Conservation (phyloP, 2,329 filamentous ascomycete species). For the Drechslerella coelobrocha region DNA sequence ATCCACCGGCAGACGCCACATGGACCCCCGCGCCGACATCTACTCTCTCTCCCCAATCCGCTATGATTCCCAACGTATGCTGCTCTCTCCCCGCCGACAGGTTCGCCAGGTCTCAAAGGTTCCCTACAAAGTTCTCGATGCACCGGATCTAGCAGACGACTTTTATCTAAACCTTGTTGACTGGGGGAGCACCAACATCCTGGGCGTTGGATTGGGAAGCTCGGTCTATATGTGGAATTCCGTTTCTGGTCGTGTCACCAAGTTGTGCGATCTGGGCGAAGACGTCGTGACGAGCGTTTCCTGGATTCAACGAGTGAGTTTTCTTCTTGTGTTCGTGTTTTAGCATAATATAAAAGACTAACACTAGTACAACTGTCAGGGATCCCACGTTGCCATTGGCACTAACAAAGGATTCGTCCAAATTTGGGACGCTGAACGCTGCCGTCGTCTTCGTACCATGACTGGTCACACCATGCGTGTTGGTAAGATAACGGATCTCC, state of each 20-base stretch:
- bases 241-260: slow-evolving; percentile 85
- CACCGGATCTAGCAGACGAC: slow-evolving; percentile 92
- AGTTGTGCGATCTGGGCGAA: slow-evolving; percentile 88
- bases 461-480: slow-evolving; percentile 93
- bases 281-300: slow-evolving; percentile 96
- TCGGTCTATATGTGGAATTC: slow-evolving; percentile 99
- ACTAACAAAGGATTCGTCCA: slow-evolving; percentile 94
- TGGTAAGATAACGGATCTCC: slow-evolving; percentile 61
- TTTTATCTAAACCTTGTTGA: slow-evolving; percentile 98
- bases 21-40: slow-evolving; percentile 88
- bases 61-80: slow-evolving; percentile 89
- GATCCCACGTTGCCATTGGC: slow-evolving; percentile 92
- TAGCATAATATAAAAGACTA: slow-evolving; percentile 48
- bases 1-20: slow-evolving; percentile 87
- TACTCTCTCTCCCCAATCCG: slow-evolving; percentile 96
- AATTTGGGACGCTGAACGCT: slow-evolving; percentile 94
- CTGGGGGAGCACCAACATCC: slow-evolving; percentile 93
- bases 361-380: slow-evolving; percentile 59
- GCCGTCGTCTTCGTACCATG: slow-evolving; percentile 88
- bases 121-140: slow-evolving; percentile 96
- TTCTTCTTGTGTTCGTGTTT: background rate
- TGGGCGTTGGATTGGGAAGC: slow-evolving; percentile 88
- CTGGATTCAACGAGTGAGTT: slow-evolving; percentile 84
- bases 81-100: slow-evolving; percentile 86
- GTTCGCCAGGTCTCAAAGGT: slow-evolving; percentile 92